A percentile compares a stretch with the other conserved stretches of the same genome.
These are phyloP conservation scores for Proliferodiscus dingleyae DNA, from an alignment of 2,329 filamentous ascomycete species.

Conservation along the genomic window DNA sequence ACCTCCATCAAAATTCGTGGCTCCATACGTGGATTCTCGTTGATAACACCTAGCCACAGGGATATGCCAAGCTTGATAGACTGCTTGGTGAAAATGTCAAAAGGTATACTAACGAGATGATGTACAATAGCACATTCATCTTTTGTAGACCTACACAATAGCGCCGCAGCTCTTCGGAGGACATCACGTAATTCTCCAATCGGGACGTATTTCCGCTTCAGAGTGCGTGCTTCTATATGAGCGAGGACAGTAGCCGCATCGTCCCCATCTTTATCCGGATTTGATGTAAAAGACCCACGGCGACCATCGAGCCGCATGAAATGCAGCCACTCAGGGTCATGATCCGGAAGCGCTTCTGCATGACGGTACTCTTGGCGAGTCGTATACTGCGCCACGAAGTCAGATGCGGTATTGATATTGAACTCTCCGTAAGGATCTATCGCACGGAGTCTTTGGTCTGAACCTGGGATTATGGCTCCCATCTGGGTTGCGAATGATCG, in stretches of 20 bases:
- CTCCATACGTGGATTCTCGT: conserved; percentile 88
- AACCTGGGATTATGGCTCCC: conserved; percentile 78
- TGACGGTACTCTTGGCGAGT: conserved; percentile 94
- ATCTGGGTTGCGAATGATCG: conserved; percentile 92
- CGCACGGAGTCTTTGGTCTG: conserved; percentile 79
- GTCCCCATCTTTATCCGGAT: conserved; percentile 48
- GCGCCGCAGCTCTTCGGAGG: conserved; percentile 75
- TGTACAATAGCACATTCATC: conserved; percentile 77
- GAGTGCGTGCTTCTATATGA: conserved; percentile 67
- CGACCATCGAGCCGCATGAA: conserved; percentile 51
- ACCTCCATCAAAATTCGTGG: conserved; percentile 82
- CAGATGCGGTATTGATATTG: conserved; percentile 85
- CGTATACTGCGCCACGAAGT: conserved; percentile 96
- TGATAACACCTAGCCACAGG: conserved; percentile 93
- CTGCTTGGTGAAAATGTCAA: conserved; percentile 87
- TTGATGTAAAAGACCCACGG: conserved; percentile 38
- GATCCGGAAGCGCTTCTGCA: conserved; percentile 67
- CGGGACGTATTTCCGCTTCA: conserved; percentile 63
- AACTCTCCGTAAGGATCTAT: conserved; percentile 70
- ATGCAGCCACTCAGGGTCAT: conserved; percentile 60
- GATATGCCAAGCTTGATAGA: conserved; percentile 94
- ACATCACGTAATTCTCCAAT: conserved; percentile 74
- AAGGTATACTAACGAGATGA: conserved; percentile 88
- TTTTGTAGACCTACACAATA: conserved; percentile 73
- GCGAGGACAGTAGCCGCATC: conserved; percentile 63